Base-by-base conservation (phyloP, 805 yeast genomes). In the Candida railenensis region DNA sequence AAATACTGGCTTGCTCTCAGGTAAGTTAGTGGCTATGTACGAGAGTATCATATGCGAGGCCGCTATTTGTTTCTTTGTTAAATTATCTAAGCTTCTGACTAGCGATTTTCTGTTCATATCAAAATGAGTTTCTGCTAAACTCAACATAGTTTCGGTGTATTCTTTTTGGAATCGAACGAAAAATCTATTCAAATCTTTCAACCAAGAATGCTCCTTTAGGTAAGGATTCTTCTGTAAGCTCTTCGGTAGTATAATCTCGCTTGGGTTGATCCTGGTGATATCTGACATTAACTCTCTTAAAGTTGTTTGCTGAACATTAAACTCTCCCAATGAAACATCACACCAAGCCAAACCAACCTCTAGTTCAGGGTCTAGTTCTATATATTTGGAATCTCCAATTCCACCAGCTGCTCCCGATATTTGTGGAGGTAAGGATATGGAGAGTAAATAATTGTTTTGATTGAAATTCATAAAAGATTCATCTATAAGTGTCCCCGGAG, bases 401-500 rank as follows among this genome's bases (percentile, higher is more conserved):
- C 34, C 45, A 19, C 43, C 43, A 15, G 22, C 34, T 9, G 65
- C 60, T 1, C 67, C 59, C 14, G 53, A 78, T 59, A 32, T 66
- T 52, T 47, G 64, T 56, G 63, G 74, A 0, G 90, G 88, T 45
- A 86, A 76, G 5, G 78, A 76, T 12, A 92, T 73, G 3, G 88
- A 78, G 20, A 85, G 69, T 32, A 92, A 66, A 58, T 74, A 89
- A 57, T 90, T 89, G 54, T 87, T 87, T 41, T 79, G 76, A 48
- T 80, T 80, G 47, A 80, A 81, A 59, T 89, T 87, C 57, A 92
- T 69, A 50, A 92, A 83, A 0, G 86, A 82, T 55, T 92, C 97
- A 57, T 89, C 96, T 9, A 92, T 78, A 30, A 92, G 75, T 0
- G 98, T 92, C 0, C 99, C 99, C 0, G 97, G 97, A 0, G 97